phyloP scores from a whole-genome alignment of 768 basidiomycete species.

The Kwoniella mangroviensis region DNA sequence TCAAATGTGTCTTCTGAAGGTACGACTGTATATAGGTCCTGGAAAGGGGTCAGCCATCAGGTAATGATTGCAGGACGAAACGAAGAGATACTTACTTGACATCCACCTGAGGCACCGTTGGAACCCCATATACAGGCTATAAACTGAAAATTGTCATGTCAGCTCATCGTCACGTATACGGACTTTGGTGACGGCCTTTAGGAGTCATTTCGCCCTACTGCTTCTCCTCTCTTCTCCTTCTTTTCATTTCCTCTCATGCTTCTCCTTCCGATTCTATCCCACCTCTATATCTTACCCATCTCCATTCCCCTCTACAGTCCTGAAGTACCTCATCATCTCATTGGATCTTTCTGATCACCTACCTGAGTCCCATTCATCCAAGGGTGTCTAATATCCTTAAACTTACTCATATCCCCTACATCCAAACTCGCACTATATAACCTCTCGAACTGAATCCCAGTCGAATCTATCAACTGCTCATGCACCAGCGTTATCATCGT shows the following conservation, averaged over 20 bases:
- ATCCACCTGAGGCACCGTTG: conserved; percentile 42
- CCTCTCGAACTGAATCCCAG: conserved; percentile 30
- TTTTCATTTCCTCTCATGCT: not conserved
- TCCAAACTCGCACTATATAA: conserved; percentile 36
- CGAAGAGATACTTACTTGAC: conserved; percentile 35
- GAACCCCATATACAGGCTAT: conserved; percentile 44
- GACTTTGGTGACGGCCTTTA: too few species aligned
- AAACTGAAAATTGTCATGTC: conserved; percentile 26
- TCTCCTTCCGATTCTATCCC: not conserved
- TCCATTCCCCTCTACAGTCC: not conserved
- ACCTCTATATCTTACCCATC: not conserved
- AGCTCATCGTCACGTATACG: not conserved
- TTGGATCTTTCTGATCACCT: not conserved
- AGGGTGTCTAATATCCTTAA: conserved; percentile 27
- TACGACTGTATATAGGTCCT: conserved; percentile 44
- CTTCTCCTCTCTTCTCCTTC: not conserved
- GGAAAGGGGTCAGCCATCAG: not conserved
- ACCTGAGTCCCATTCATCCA: conserved; percentile 39
- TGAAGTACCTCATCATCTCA: too few species aligned
- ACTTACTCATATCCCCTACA: conserved; percentile 33
- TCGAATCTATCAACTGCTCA: conserved; percentile 42
- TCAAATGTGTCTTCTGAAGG: conserved; percentile 20
- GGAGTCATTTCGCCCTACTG: not conserved
- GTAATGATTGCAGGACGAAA: not conserved
- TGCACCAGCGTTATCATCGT: conserved; percentile 43